These are phyloP conservation scores for Bruguiera sexangula DNA, from an alignment of 345 rosid genomes.

Conservation along the genomic window DNA sequence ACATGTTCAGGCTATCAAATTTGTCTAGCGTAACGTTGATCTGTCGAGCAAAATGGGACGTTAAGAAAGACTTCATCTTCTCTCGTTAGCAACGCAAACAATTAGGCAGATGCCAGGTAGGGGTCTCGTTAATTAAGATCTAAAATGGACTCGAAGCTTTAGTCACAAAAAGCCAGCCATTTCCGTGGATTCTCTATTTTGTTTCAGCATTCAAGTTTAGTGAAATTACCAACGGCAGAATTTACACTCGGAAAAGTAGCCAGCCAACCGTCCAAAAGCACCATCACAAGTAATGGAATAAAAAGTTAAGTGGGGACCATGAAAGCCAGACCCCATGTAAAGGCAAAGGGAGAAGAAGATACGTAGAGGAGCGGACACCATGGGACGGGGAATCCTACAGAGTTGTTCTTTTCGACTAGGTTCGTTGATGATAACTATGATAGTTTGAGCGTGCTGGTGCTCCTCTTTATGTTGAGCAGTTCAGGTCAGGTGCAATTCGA, in stretches of 20 bases:
- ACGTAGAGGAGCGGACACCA: neutral
- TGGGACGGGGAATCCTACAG: neutral
- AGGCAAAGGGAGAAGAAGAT: neutral
- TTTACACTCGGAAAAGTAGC: neutral
- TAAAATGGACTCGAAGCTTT: neutral
- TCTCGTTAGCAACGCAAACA: no score
- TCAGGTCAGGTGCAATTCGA: neutral
- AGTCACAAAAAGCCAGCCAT: neutral
- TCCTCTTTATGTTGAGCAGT: slow-evolving; percentile 4
- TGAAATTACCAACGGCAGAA: no score
- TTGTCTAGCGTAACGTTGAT: no score
- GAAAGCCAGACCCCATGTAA: neutral
- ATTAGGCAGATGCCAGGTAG: no score
- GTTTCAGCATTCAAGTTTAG: neutral
- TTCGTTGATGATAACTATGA: slow-evolving; percentile 1
- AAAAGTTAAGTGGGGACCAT: neutral
- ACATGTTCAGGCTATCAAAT: no score
- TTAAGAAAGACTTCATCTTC: no score
- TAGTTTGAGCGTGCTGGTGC: neutral
- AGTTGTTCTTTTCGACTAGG: neutral
- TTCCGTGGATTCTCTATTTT: neutral
- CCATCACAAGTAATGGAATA: neutral
- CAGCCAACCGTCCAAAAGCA: neutral
- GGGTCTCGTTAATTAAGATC: no score
- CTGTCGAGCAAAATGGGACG: no score